Evolutionary conservation across 192 early-diverging fungal species (phyloP), one percentile per base, ranked within the genome.

Genomic region (Mortierella claussenii): DNA sequence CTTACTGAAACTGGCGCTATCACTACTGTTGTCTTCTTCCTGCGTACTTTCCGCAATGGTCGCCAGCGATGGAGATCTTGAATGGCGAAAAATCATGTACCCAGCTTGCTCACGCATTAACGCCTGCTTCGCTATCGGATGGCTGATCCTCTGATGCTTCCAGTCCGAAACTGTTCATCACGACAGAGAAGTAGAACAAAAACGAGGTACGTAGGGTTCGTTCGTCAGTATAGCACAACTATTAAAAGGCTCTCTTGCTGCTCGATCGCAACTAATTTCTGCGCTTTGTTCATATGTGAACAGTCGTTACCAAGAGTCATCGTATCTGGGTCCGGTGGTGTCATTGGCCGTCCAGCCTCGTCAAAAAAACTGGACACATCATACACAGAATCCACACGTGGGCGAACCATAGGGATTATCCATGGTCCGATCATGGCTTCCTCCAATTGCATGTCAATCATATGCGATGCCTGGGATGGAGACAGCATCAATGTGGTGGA

Each of bases 1-100:
- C 37, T 40, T 40, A 40, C 7, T 40, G 37, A 7, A 6, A n/a
- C 11, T 47, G 11, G 10, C n/a, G 15, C 18, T 54, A n/a, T 31
- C 20, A 31, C 52, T 34, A 15, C 28, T n/a, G 52, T 12, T 47
- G 27, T 55, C 63, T 1, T 69, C 68, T 26, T 69, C 68, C 43
- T 61, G 32, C 2, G 59, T 48, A 26, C 53, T 49, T 33, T 75
- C 70, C 10, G 53, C 32, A 40, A 75, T 75, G 0, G 70, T 75
- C 2, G 70, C 70, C 43, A 75, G 44, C 3, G 70, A 75, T 31
- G 70, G 70, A 2, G 70, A 65, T n/a, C 70, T 34, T 10, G 70
- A 75, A 28, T 75, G 70, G 3, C 70, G 70, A 26, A 75, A 75
- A 7, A 63, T 75, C 44, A 75, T 59, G 42, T 75, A 75, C n/a